Evolutionary conservation across 2,329 filamentous ascomycete species (phyloP), one percentile per base, ranked within the genome.

Genomic region (Botrytis byssoidea): DNA sequence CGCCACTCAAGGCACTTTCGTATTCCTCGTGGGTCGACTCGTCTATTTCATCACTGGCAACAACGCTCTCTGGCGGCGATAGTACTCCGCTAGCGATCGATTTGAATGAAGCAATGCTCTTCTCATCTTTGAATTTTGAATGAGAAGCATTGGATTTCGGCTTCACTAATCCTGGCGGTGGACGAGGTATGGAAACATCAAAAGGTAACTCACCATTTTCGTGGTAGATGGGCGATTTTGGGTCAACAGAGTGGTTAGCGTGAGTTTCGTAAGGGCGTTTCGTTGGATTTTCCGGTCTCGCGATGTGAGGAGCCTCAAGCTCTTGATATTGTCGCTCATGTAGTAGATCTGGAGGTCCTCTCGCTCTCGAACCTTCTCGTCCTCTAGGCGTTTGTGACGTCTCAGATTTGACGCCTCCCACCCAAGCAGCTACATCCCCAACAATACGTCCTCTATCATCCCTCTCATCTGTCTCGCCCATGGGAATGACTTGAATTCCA

Each of bases 401-500:
- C 46, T 66, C 48, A 32, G 61, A 66, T 57, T 48, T 72, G 18
- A 67, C 63, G n/a, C 48, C 55, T 18, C 70, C 70, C 22, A 72
- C 70, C 70, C 70, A 72, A 55, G 70, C 70, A 46, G 57, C 48
- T 20, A 72, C 46, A 40, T 71, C 60, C n/a, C 37, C 42, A 65
- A 29, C 7, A 20, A 37, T 29, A 25, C 61, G 37, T 35, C 48
- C 70, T 60, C 40, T 68, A 18, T 60, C 40, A 5, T 72, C 40
- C 32, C 68, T 72, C 46, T 60, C 61, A 9, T 60, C 63, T 25
- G 40, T 48, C 22, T 46, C 48, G 61, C 61, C 48, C 93, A 97
- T 97, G 6, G 96, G 96, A 29, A 98, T 93, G 20, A 99, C 96
- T 80, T 98, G 94, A 18, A 98, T 94, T 60, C 95, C 95, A 67